Evolutionary conservation across 805 yeast species (phyloP).

Genomic region (Lipomyces sp.): DNA sequence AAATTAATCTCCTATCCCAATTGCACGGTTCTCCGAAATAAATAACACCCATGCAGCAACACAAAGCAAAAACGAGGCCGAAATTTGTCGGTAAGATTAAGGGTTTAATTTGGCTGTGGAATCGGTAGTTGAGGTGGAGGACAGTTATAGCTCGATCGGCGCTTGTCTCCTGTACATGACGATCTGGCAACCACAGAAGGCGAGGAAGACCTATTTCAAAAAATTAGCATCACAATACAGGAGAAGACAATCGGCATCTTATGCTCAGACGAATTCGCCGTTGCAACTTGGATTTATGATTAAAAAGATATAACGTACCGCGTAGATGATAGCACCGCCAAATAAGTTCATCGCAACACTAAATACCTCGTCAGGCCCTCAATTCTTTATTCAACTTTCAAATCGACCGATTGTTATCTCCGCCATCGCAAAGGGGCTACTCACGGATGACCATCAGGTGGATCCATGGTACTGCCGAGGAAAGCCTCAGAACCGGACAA

Average conservation of each 20-base stretch:
- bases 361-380: constrained; percentile 4
- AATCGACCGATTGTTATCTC: not conserved
- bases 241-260: not conserved
- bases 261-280: not conserved
- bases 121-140: constrained; percentile 6
- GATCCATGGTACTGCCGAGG: constrained; percentile 90
- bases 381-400: not conserved
- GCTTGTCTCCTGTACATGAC: constrained; percentile 43
- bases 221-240: not conserved
- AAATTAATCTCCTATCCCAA: not conserved
- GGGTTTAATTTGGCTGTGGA: constrained; percentile 6
- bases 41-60: constrained; percentile 7
- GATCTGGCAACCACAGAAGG: constrained; percentile 90
- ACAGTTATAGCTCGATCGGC: constrained; percentile 37
- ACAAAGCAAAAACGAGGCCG: not conserved
- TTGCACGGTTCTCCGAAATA: constrained; percentile 3
- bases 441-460: constrained; percentile 85
- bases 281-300: not conserved
- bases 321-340: constrained; percentile 85
- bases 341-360: constrained; percentile 87
- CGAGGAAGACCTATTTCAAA: constrained; percentile 59
- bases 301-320: constrained; percentile 40
- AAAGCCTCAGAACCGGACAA: constrained; percentile 81
- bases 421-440: constrained; percentile 37
- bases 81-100: not conserved